Evolutionary conservation across 441 rosid species (phyloP).

Genomic region (Macaranga tanarius): DNA sequence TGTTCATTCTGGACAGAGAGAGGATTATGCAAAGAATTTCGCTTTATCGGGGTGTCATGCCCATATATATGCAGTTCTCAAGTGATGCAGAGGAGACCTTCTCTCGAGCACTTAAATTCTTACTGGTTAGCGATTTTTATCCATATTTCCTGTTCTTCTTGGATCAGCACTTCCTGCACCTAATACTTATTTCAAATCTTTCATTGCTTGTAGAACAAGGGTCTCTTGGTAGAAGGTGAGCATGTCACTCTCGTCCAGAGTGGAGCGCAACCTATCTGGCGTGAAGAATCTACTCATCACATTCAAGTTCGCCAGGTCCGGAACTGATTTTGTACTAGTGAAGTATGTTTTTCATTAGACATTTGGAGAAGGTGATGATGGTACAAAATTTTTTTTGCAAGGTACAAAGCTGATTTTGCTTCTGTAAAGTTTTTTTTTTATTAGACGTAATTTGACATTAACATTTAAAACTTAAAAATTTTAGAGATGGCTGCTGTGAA

Average conservation of each 20-base stretch:
- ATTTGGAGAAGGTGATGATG: constrained; percentile 12
- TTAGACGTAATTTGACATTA: too few species aligned
- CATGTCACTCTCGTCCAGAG: constrained; percentile 86
- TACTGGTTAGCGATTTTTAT: constrained; percentile 48
- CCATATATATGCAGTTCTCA: constrained; percentile 81
- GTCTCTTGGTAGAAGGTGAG: constrained; percentile 63
- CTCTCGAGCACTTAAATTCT: constrained; percentile 60
- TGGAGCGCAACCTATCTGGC: constrained; percentile 94
- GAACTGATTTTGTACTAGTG: constrained; percentile 38
- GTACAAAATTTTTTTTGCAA: too few species aligned
- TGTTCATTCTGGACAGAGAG: constrained; percentile 48
- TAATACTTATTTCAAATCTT: constrained; percentile 12
- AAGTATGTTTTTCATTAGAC: background rate
- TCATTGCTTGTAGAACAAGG: constrained; percentile 48
- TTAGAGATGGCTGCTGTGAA: too few species aligned
- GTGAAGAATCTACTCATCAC: constrained; percentile 84
- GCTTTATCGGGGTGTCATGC: constrained; percentile 87
- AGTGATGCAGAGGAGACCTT: constrained; percentile 91
- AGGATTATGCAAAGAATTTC: constrained; percentile 84
- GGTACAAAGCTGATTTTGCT: too few species aligned
- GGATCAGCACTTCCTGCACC: constrained; percentile 7
- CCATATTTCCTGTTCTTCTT: background rate
- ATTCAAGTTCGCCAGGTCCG: constrained; percentile 84
- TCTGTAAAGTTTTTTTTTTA: too few species aligned
- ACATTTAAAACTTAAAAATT: too few species aligned